Evolutionary conservation across 1,284 basidiomycete species (phyloP).

Genomic region (Mycosarcoma maydis): DNA sequence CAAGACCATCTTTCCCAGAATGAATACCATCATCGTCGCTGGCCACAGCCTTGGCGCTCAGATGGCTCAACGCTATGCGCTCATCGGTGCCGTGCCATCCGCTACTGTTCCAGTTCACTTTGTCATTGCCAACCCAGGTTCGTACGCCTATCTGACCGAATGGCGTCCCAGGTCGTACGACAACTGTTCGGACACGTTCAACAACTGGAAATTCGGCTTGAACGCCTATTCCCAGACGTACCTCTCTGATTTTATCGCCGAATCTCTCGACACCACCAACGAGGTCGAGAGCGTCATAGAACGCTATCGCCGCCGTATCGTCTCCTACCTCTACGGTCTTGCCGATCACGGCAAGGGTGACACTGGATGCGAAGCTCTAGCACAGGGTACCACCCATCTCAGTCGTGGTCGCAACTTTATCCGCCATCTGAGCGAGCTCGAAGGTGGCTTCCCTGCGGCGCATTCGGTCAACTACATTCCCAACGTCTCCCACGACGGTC

Average conservation of each 20-base stretch:
- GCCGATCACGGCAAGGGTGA: slow-evolving; percentile 44
- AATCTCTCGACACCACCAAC: slow-evolving; percentile 35
- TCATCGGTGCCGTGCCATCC: slow-evolving; percentile 44
- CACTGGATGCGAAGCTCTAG: slow-evolving; percentile 39
- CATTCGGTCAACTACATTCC: slow-evolving; percentile 48
- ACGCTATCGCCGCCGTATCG: slow-evolving; percentile 33
- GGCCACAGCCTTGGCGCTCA: slow-evolving; percentile 50
- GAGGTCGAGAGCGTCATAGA: slow-evolving; percentile 44
- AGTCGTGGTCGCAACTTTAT: slow-evolving; percentile 45
- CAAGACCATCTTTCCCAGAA: slow-evolving; percentile 37
- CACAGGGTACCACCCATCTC: slow-evolving; percentile 46
- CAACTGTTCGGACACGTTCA: slow-evolving; percentile 34
- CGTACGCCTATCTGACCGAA: slow-evolving; percentile 42
- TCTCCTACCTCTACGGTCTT: slow-evolving; percentile 48
- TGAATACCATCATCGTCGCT: slow-evolving; percentile 52
- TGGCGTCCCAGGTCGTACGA: slow-evolving; percentile 29
- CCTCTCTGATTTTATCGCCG: slow-evolving; percentile 40
- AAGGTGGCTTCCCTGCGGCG: slow-evolving; percentile 26
- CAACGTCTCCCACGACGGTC: slow-evolving; percentile 35
- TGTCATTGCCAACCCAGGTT: slow-evolving; percentile 53
- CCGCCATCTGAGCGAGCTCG: slow-evolving; percentile 23
- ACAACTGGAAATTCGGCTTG: slow-evolving; percentile 53
- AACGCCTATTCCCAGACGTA: slow-evolving; percentile 39
- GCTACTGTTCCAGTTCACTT: slow-evolving; percentile 48
- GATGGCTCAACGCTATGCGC: slow-evolving; percentile 50